Evolutionary conservation across 805 yeast species (phyloP), one percentile per base, ranked within the genome.

Genomic region (Lipomyces kockii): DNA sequence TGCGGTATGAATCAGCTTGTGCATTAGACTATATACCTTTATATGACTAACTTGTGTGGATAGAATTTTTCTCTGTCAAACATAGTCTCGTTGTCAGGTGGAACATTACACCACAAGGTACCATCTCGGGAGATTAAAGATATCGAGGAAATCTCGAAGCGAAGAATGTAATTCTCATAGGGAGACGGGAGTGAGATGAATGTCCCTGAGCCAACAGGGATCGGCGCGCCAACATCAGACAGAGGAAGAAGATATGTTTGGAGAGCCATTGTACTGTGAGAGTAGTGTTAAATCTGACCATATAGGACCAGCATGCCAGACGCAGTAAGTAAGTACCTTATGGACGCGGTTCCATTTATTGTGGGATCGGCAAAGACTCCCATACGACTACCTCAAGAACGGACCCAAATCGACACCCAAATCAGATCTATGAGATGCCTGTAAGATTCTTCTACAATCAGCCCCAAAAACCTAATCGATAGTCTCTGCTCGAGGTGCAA

Each of bases 91-190:
- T 73, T 76, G 20, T 75, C 73, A 1, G 82, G 80, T 0, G 97
- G 96, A 14, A 87, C 84, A 78, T 93, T 93, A 58, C 91, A 86
- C 86, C 88, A 85, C 39, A 94, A 81, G 7, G 82, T 79, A 5
- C 95, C 97, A 39, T 87, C 86, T 73, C 90, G 85, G 9, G 91
- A 82, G 17, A 92, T 85, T 17, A 85, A 83, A 6, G 94, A 84
- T 11, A 97, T 91, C 1, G 97, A 95, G 49, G 88, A 86, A 66
- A 94, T 79, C 63, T 84, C 84, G 67, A 94, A 81, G 56, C 87
- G 82, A 61, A 94, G 80, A 12, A 69, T 73, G 70, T 81, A 81
- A 17, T 80, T 76, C 66, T 78, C 78, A 39, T 70, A 54, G 14
- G 83, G 83, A 43, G 77, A 75, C 25, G 84, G 83, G 61, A 81